Evolutionary conservation across 805 yeast genomes (phyloP).

Genomic region (Suhomyces prunicola): DNA sequence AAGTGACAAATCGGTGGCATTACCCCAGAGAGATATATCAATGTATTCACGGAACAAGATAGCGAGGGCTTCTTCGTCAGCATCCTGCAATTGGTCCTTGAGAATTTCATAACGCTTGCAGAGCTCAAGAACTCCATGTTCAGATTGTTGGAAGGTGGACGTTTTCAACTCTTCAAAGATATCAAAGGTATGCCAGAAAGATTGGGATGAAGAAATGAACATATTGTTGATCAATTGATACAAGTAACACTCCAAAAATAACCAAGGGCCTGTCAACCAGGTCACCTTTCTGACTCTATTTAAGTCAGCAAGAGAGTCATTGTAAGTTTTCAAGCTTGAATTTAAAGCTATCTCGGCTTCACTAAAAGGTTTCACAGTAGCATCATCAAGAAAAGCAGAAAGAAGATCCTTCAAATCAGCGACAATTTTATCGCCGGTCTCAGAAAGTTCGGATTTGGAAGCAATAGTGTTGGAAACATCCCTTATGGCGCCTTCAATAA

Average conservation of each 20-base stretch:
- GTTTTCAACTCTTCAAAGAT: conserved; percentile 69
- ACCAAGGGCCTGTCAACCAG: conserved; percentile 91
- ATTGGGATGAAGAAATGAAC: conserved; percentile 30
- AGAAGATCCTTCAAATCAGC: conserved; percentile 42
- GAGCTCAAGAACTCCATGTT: conserved; percentile 75
- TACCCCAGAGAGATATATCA: conserved; percentile 95
- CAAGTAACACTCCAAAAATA: conserved; percentile 78
- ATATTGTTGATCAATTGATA: conserved; percentile 61
- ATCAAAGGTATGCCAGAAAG: conserved; percentile 59
- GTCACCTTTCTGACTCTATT: conserved; percentile 33
- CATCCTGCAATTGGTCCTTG: conserved; percentile 20
- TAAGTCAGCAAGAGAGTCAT: conserved; percentile 45
- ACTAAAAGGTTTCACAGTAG: conserved; percentile 24
- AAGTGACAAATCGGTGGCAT: conserved; percentile 91
- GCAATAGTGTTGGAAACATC: conserved; percentile 49
- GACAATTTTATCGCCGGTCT: conserved; percentile 48
- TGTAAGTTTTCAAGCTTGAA: conserved; percentile 53
- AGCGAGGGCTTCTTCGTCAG: conserved; percentile 43
- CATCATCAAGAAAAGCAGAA: conserved; percentile 40
- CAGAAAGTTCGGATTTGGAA: conserved; percentile 18
- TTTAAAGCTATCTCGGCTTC: conserved; percentile 40
- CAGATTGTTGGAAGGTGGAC: conserved; percentile 70
- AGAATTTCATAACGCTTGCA: conserved; percentile 56
- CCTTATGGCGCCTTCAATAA: conserved; percentile 61
- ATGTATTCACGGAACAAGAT: conserved; percentile 76